A percentile compares a stretch with the other conserved stretches of the same genome.
Evolutionary conservation across 176 grass and related monocot genomes (phyloP).

Genomic region (Rhynchospora tenuis): DNA sequence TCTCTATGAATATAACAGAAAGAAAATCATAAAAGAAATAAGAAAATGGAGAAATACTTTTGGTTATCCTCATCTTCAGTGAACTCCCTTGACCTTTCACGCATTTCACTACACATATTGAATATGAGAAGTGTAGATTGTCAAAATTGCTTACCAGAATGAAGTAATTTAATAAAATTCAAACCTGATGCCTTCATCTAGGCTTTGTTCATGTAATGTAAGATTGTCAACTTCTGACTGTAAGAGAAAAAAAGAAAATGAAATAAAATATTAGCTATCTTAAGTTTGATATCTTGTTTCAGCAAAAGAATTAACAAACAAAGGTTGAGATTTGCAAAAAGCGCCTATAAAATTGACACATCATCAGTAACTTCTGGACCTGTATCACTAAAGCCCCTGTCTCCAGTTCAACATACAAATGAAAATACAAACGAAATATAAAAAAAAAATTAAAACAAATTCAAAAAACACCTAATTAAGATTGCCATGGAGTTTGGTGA

Average conservation of each 20-base stretch:
- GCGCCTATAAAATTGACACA: slow-evolving; percentile 60
- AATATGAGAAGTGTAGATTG: slow-evolving; percentile 21
- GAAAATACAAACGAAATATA: slow-evolving; percentile 30
- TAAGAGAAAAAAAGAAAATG: slow-evolving; percentile 29
- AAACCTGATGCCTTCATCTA: slow-evolving; percentile 75
- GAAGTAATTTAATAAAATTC: slow-evolving; percentile 21
- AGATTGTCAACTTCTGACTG: slow-evolving; percentile 73
- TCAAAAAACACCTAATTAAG: neutral
- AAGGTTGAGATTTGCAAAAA: slow-evolving; percentile 7
- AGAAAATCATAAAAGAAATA: slow-evolving; percentile 8
- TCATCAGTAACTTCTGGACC: slow-evolving; percentile 44
- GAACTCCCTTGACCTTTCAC: slow-evolving; percentile 50
- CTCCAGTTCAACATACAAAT: slow-evolving; percentile 11
- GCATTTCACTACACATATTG: slow-evolving; percentile 53
- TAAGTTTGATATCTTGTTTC: slow-evolving; percentile 13
- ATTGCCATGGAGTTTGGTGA: neutral
- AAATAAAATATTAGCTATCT: neutral
- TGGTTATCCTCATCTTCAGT: slow-evolving; percentile 72
- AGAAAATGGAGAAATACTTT: slow-evolving; percentile 32
- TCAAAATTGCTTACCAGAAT: slow-evolving; percentile 3
- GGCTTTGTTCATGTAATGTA: slow-evolving; percentile 50
- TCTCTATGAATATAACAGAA: slow-evolving; percentile 1
- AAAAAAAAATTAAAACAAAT: slow-evolving; percentile 7
- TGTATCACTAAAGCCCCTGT: too few relatives aligned
- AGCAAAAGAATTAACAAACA: neutral